These are phyloP conservation scores for Sclerotinia nivalis DNA, from an alignment of 2,329 filamentous ascomycete species.

Conservation along the genomic window DNA sequence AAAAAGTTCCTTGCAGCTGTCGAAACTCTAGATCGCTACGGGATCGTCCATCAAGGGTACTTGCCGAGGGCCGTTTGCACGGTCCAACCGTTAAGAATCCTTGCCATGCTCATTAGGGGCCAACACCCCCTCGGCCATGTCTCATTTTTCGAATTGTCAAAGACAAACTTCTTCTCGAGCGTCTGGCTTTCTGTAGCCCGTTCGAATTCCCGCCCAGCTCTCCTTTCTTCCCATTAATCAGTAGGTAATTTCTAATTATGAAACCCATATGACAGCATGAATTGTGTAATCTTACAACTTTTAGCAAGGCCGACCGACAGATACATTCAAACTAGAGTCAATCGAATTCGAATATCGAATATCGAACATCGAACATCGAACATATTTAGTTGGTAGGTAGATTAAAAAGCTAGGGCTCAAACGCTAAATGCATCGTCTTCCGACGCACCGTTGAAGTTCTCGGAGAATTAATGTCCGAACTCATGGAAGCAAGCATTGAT, in stretches of 20 bases:
- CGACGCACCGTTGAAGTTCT: not conserved
- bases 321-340: not conserved
- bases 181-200: not conserved
- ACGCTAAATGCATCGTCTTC: not conserved
- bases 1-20: conserved; percentile 11
- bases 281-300: not conserved
- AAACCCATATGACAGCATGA: not conserved
- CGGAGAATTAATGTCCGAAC: conserved; percentile 23
- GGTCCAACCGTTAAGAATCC: conserved; percentile 22
- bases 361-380: not conserved
- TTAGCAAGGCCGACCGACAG: not conserved
- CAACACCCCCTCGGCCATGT: not conserved
- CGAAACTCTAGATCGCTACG: conserved; percentile 18
- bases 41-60: conserved; percentile 23
- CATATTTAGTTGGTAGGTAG: not conserved
- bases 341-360: no score
- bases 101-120: not conserved
- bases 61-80: conserved; percentile 22
- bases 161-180: not conserved
- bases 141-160: conserved; percentile 8
- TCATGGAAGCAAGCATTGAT: conserved; percentile 13
- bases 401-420: not conserved
- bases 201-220: not conserved
- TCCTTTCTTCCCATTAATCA: not conserved
- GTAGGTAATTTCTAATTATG: not conserved